These are phyloP conservation scores for Kwoniella dendrophila DNA, from an alignment of 768 basidiomycete species.

Conservation along the genomic window DNA sequence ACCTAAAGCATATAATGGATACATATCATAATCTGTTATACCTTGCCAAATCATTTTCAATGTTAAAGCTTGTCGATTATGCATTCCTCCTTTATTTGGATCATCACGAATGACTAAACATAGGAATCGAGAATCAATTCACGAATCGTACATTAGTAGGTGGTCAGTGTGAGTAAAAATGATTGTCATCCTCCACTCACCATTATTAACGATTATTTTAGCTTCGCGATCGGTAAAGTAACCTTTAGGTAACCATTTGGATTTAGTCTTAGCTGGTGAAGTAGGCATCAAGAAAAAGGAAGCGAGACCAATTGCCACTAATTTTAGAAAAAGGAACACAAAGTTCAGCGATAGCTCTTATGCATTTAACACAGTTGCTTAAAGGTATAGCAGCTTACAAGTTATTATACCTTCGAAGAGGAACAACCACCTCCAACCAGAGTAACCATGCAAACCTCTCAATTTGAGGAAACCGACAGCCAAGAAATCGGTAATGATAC, in stretches of 20 bases:
- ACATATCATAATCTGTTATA: constrained; percentile 49
- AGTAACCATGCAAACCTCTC: constrained; percentile 62
- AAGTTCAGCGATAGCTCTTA: neutral
- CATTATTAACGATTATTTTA: constrained; percentile 53
- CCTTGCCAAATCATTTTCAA: constrained; percentile 36
- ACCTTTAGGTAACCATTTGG: constrained; percentile 48
- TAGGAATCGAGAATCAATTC: no score
- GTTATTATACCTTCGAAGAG: constrained; percentile 59
- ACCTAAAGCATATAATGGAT: constrained; percentile 53
- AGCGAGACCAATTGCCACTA: constrained; percentile 48
- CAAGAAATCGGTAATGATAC: constrained; percentile 65
- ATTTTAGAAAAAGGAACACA: neutral
- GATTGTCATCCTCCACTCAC: constrained; percentile 9
- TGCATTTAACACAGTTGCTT: neutral
- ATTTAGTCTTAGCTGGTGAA: constrained; percentile 48
- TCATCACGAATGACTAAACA: constrained; percentile 36
- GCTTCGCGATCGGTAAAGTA: constrained; percentile 53
- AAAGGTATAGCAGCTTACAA: constrained; percentile 8
- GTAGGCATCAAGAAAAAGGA: constrained; percentile 54
- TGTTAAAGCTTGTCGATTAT: constrained; percentile 51
- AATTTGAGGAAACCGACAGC: constrained; percentile 67
- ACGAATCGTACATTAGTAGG: neutral
- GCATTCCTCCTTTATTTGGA: constrained; percentile 29
- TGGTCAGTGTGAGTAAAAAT: neutral
- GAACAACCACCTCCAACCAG: constrained; percentile 62